Evolutionary conservation across 2,329 filamentous ascomycete genomes (phyloP), one percentile per base, ranked within the genome.

Genomic region (Sporothrix pseudoabietina): DNA sequence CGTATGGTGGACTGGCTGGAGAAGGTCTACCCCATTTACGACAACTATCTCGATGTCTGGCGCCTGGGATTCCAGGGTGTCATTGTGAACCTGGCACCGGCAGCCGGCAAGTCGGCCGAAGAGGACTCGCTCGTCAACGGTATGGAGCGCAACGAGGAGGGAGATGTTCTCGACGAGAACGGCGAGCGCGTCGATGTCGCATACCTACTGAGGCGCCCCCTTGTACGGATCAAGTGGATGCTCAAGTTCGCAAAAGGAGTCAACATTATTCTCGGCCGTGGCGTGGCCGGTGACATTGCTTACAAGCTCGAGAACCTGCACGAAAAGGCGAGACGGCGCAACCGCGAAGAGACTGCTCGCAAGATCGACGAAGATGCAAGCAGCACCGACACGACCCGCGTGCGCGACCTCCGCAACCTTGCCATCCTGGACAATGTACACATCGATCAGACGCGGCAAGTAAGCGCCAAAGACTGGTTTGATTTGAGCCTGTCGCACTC

Each of bases 161-260:
- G 92, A 30, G 90, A 91, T 77, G 85, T 92, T 16, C 79, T 90
- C 69, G 89, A 94, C 76, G 88, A 89, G 47, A 87, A 95, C 75
- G 96, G 95, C 14, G 94, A 98, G 80, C 90, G 94, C 70, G 94
- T 98, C 9, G 96, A 98, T 80, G 96, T 99, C 66, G 94, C 94
- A 8, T 97, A 96, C 81, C 86, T 99, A 63, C 85, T 99, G 71
- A 98, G 97, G 82, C 87, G 95, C 71, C 96, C 96, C 0, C 83
- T 99, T 57, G 90, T 97, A 30, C 89, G 96, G 65, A 85, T 98
- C 75, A 98, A 97, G 81, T 93, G 94, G 81, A 88, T 99, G 75
- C 86, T 91, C 59, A 97, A 94, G 81, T 91, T 93, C 52, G 89
- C 97, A 78, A 93, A 92, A 84, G 87, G 89, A 75, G 87, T 91